phyloP scores from a whole-genome alignment of 2,329 filamentous ascomycete species.

The Xylariomycetidae sp. region DNA sequence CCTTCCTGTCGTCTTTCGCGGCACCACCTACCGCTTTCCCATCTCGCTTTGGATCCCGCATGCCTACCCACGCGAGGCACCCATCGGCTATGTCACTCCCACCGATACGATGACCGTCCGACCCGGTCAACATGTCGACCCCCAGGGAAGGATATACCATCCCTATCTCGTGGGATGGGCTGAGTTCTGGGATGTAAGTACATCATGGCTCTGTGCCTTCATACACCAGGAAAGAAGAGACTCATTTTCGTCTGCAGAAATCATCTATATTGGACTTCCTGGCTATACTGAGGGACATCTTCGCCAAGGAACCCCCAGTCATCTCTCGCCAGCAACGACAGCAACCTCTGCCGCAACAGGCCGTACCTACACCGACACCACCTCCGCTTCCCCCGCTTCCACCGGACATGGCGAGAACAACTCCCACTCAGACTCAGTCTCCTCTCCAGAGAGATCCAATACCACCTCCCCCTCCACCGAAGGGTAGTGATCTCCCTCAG shows the following conservation, averaged over 20 bases:
- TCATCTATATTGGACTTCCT: slow-evolving; percentile 80
- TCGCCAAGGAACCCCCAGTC: slow-evolving; percentile 91
- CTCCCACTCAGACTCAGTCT: slow-evolving; percentile 29
- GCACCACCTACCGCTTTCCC: slow-evolving; percentile 84
- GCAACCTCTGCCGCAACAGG: slow-evolving; percentile 28
- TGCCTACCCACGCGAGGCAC: slow-evolving; percentile 78
- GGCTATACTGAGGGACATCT: slow-evolving; percentile 75
- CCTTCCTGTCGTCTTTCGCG: slow-evolving; percentile 84
- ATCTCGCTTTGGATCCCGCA: slow-evolving; percentile 91
- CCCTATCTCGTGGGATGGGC: slow-evolving; percentile 89
- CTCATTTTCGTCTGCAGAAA: slow-evolving; percentile 62
- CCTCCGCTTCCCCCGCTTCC: slow-evolving; percentile 69
- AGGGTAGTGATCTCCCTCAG: slow-evolving; percentile 31
- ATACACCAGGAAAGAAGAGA: slow-evolving; percentile 12
- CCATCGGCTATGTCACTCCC: slow-evolving; percentile 83
- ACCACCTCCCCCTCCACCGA: slow-evolving; percentile 50
- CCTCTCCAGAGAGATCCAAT: slow-evolving; percentile 26
- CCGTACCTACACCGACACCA: slow-evolving; percentile 39
- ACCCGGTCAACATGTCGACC: slow-evolving; percentile 89
- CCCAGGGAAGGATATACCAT: slow-evolving; percentile 90
- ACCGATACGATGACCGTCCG: slow-evolving; percentile 83
- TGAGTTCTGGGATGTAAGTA: slow-evolving; percentile 81
- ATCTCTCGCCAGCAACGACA: slow-evolving; percentile 61
- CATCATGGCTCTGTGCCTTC: not conserved
- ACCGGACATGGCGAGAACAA: slow-evolving; percentile 49